Conservation (phyloP, 148 eudicot genomes). For the Gaultheria prostrata region DNA sequence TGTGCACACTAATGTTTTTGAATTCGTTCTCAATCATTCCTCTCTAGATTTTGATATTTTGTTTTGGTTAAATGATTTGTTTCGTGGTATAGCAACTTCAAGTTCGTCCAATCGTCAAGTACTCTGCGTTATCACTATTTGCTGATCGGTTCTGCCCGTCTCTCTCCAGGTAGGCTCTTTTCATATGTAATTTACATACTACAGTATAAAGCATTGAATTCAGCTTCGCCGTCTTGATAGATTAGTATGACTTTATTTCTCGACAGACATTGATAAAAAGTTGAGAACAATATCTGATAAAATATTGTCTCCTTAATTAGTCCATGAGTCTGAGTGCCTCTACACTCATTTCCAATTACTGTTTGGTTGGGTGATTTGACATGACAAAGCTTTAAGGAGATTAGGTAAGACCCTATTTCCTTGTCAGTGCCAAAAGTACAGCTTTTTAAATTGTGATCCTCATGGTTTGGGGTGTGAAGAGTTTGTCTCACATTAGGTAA, state of each 20-base stretch:
- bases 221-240: background rate
- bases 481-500: background rate
- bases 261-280: too few relatives aligned
- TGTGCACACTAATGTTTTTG: background rate
- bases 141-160: slow-evolving; percentile 61
- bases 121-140: slow-evolving; percentile 76
- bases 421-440: background rate
- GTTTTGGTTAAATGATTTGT: background rate
- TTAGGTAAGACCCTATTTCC: background rate
- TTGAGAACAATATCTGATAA: background rate
- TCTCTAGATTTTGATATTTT: background rate
- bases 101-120: slow-evolving; percentile 60
- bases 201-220: background rate
- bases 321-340: background rate
- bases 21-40: background rate
- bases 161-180: slow-evolving; percentile 29
- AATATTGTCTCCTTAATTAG: background rate
- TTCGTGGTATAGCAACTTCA: slow-evolving; percentile 33
- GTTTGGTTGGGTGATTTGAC: too few relatives aligned
- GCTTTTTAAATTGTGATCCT: background rate
- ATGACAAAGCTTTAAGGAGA: too few relatives aligned
- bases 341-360: too few relatives aligned
- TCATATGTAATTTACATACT: background rate
- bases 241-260: background rate
- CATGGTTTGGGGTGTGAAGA: background rate